Evolutionary conservation across 2,329 filamentous ascomycete species (phyloP), one percentile per base, ranked within the genome.

Genomic region (Diaporthe sp.): DNA sequence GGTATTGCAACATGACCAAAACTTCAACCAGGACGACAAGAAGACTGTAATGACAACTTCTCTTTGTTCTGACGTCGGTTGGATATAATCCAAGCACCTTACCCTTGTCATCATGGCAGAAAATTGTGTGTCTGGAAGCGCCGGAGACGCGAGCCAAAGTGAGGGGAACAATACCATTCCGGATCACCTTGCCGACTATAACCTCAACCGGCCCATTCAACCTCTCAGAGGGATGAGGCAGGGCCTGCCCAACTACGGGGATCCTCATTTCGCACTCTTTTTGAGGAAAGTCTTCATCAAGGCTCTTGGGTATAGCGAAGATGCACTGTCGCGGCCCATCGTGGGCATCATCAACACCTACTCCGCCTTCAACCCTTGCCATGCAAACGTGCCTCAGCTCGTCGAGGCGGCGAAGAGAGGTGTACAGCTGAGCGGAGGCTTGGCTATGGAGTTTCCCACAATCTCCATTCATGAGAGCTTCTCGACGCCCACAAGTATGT

Each of bases 211-310:
- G 1, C 87, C 90, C 1, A 88, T 93, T 70, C 78, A 82, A 32
- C 83, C 86, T 53, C 81, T 83, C 42, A 76, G 81, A 59, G 92
- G 92, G 9, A 85, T 94, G 39, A 88, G 91, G 10, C 90, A 91
- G 77, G 91, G 90, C 1, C 86, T 94, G 1, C 88, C 92, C 3
- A 90, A 89, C 0, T 94, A 94, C 77, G 93, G 93, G 58, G 93
- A 95, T 77, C 86, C 92, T 9, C 93, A 94, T 82, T 95, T 95
- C 84, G 93, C 92, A 0, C 87, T 94, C 2, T 94, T 94, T 79
- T 86, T 94, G 0, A 88, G 93, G 44, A 94, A 94, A 79, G 92
- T 92, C 32, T 94, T 94, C 81, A 94, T 94, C 84, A 94, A 94
- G 81, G 92, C 93, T 0, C 86, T 94, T 1, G 93, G 93, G 0